Percentiles rank a stretch among this genome's conserved stretches.
Conservation (phyloP, 352 stramenopile genomes). For the Phytophthora pistaciae region DNA sequence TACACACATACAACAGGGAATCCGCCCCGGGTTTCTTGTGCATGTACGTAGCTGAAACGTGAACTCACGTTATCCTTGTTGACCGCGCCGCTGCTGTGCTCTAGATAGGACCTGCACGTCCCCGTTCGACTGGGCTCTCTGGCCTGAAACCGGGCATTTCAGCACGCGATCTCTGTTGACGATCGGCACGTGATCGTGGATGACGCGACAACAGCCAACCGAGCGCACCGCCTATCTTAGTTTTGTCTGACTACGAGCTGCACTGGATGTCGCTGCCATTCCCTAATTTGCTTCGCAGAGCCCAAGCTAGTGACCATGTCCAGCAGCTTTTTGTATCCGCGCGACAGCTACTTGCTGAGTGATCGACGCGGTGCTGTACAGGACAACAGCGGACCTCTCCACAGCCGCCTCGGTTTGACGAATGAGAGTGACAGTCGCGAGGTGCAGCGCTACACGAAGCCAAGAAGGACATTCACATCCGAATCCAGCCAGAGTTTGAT, state of each 20-base stretch:
- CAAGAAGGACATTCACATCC: not conserved
- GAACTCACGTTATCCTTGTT: not conserved
- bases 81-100: not conserved
- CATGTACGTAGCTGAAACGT: not conserved
- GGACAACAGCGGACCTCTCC: not conserved
- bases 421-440: conserved; percentile 1
- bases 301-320: conserved; percentile 1
- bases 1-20: no score
- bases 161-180: conserved; percentile 2
- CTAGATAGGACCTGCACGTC: not conserved
- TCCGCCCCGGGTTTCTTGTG: no score
- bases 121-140: not conserved
- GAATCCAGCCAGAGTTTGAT: not conserved
- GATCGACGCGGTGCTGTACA: conserved; percentile 9
- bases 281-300: not conserved
- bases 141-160: not conserved
- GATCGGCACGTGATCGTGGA: conserved; percentile 1
- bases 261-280: not conserved
- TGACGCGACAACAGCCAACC: not conserved
- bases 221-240: not conserved
- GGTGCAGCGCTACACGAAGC: conserved; percentile 7
- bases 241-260: not conserved
- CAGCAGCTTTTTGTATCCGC: conserved; percentile 17
- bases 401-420: not conserved
- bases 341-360: conserved; percentile 6